Percentiles rank a stretch among this genome's conserved stretches.
Conservation (phyloP, 108 stramenopile genomes). For the Conticribra weissflogii region DNA sequence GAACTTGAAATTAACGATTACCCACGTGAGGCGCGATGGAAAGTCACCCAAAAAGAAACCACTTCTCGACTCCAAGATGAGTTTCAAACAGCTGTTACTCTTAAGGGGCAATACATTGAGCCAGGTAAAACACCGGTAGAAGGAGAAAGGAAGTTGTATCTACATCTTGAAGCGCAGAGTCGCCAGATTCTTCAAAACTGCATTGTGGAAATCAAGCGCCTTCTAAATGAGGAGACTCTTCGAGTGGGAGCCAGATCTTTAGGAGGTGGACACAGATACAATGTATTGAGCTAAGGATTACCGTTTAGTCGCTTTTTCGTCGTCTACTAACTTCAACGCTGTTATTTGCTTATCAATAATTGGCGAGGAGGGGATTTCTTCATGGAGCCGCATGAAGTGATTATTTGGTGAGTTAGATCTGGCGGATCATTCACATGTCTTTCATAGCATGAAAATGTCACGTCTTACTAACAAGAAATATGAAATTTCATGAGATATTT, state of each 20-base stretch:
- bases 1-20: constrained; percentile 96
- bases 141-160: constrained; percentile 79
- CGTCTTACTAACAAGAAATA: too few relatives aligned
- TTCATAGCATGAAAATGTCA: too few relatives aligned
- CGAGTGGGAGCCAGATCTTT: constrained; percentile 68
- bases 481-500: too few relatives aligned
- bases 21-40: constrained; percentile 89
- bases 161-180: constrained; percentile 87
- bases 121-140: constrained; percentile 66
- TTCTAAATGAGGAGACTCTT: constrained; percentile 94
- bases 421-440: too few relatives aligned
- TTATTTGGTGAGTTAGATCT: too few relatives aligned
- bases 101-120: constrained; percentile 82
- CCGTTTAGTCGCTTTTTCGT: constrained; percentile 13
- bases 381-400: too few relatives aligned
- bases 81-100: constrained; percentile 90
- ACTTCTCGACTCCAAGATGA: constrained; percentile 88
- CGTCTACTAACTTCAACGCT: neutral
- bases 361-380: too few relatives aligned
- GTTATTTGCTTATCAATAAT: neutral
- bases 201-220: constrained; percentile 82
- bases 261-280: constrained; percentile 41
- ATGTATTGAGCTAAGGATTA: constrained; percentile 28
- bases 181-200: constrained; percentile 75
- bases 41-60: constrained; percentile 89